phyloP scores from a whole-genome alignment of 371 early-diverging fungal species.

The Phascolomyces articulosus region DNA sequence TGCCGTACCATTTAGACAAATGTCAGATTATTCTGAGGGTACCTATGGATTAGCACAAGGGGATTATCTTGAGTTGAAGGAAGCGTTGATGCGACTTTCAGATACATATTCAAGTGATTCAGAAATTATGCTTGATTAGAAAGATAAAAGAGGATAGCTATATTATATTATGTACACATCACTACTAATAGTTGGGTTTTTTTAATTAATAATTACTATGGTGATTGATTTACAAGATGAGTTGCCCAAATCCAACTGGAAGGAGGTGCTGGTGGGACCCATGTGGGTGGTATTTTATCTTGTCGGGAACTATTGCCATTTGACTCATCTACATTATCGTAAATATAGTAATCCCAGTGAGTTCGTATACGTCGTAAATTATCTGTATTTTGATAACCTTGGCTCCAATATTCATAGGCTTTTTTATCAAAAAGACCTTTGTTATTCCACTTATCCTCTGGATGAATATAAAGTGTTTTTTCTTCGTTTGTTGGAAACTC shows the following conservation, averaged over 20 bases:
- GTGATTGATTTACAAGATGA: slow-evolving; percentile 12
- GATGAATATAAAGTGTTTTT: slow-evolving; percentile 19
- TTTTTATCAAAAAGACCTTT: slow-evolving; percentile 19
- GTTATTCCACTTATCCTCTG: slow-evolving; percentile 30
- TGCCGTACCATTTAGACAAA: slow-evolving; percentile 36
- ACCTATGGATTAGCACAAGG: slow-evolving; percentile 40
- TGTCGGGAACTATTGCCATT: neutral
- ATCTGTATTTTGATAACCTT: slow-evolving; percentile 32
- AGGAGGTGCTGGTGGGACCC: slow-evolving; percentile 44
- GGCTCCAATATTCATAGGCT: slow-evolving; percentile 45
- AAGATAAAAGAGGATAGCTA: neutral
- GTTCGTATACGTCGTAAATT: slow-evolving; percentile 28
- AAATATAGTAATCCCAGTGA: slow-evolving; percentile 44
- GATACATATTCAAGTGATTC: slow-evolving; percentile 45
- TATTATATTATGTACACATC: neutral
- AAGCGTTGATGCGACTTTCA: slow-evolving; percentile 44
- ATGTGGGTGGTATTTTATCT: slow-evolving; percentile 40
- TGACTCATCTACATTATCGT: too few species aligned
- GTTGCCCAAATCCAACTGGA: slow-evolving; percentile 49
- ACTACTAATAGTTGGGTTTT: neutral
- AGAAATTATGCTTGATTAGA: slow-evolving; percentile 17
- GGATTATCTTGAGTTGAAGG: slow-evolving; percentile 55
- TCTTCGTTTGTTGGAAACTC: slow-evolving; percentile 12
- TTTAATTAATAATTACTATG: neutral
- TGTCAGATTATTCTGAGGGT: slow-evolving; percentile 51